Evolutionary conservation across 1,139 yeast species (phyloP), one percentile per base, ranked within the genome.

Genomic region (Scheffersomyces cryptocercus): DNA sequence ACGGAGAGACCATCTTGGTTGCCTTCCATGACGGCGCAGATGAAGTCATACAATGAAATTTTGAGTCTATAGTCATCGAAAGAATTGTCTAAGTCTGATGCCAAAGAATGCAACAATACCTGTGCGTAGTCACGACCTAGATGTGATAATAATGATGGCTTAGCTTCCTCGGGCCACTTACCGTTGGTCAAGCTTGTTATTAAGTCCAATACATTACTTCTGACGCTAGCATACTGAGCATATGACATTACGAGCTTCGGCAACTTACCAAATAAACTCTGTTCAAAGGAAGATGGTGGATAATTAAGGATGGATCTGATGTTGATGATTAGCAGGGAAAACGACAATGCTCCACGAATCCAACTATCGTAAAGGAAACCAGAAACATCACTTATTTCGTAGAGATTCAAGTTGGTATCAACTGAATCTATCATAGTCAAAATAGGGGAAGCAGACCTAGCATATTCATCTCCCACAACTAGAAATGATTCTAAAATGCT

Each of bases 1-100:
- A 88, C 86, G 0, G 96, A 77, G 28, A 91, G 67, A 0, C 98
- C 98, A 58, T 90, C 95, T 65, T 93, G 97, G 45, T 84, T 81
- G 7, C 88, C 84, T 50, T 79, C 81, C 75, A 88, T 76, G 5
- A 88, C 84, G 0, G 90, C 76, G n/a, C 93, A 77, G 47, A 91
- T 80, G 51, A 89, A 87, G 44, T 79, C 81, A 55, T 87, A 87
- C 14, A 88, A 67, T 5, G 79, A 70, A 24, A 81, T 77, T 45
- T 85, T 77, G 35, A 85, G 68, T 12, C 64, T 65, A 47, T 77
- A 79, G 43, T 79, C 80, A 51, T 82, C 87, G 49, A 84, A 71
- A 1, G 79, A 70, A 52, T 80, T 81, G 29, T 78, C 77, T 51
- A 89, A 69, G 49, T 88, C 91, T 1, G 75, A 58, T 0, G 82